phyloP scores from a whole-genome alignment of 352 stramenopile species.

The Phytophthora europaea region DNA sequence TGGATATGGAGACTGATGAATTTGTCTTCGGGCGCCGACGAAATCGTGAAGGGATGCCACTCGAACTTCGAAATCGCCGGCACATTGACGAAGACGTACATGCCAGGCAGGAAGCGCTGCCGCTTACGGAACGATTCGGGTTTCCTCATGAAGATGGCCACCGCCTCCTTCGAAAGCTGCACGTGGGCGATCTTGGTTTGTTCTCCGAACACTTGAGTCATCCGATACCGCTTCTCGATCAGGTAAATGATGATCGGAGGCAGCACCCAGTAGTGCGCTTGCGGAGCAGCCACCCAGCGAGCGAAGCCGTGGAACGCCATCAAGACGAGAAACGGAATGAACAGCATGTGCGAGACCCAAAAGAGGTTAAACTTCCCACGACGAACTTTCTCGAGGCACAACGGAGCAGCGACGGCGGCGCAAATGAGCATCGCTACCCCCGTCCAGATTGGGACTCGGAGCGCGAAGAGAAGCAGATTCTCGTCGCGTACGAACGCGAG shows the following conservation, averaged over 20 bases:
- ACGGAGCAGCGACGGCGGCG: slow-evolving; percentile 51
- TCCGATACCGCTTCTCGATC: slow-evolving; percentile 69
- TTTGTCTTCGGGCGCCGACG: slow-evolving; percentile 79
- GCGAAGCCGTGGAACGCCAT: slow-evolving; percentile 73
- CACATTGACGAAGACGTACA: slow-evolving; percentile 91
- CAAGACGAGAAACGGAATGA: slow-evolving; percentile 75
- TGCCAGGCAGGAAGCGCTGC: slow-evolving; percentile 66
- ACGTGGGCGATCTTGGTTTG: slow-evolving; percentile 59
- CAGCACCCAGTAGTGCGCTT: slow-evolving; percentile 67
- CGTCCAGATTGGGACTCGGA: slow-evolving; percentile 72
- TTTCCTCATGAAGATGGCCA: slow-evolving; percentile 77
- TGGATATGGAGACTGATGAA: slow-evolving; percentile 79
- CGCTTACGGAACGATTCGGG: slow-evolving; percentile 57
- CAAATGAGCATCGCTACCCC: slow-evolving; percentile 71
- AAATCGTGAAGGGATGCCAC: slow-evolving; percentile 93
- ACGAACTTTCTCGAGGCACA: slow-evolving; percentile 59
- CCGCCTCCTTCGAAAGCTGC: slow-evolving; percentile 62
- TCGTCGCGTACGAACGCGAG: slow-evolving; percentile 67
- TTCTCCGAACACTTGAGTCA: slow-evolving; percentile 62
- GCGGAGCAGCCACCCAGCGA: slow-evolving; percentile 63
- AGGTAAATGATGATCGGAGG: slow-evolving; percentile 69
- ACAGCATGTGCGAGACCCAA: slow-evolving; percentile 74
- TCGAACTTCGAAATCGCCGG: slow-evolving; percentile 78
- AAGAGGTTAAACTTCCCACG: slow-evolving; percentile 76
- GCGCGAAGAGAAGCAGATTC: slow-evolving; percentile 48